Evolutionary conservation across 1,284 basidiomycete genomes (phyloP).

Genomic region (Fistulinella cinereoalba): DNA sequence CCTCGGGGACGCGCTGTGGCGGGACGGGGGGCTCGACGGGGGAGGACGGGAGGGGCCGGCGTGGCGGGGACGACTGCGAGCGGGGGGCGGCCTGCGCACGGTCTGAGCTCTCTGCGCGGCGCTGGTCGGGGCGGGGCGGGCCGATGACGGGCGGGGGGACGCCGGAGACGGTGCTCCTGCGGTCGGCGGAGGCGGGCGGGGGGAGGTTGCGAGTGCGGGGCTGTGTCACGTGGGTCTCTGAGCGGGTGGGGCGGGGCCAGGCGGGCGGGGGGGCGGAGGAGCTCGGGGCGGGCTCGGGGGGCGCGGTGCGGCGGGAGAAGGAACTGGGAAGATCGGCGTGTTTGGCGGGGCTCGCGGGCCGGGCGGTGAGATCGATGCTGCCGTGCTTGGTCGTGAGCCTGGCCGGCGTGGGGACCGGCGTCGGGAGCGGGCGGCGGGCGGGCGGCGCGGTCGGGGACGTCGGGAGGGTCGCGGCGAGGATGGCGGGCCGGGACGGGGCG

Average conservation of each 20-base stretch:
- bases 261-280: constrained; percentile 11
- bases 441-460: constrained; percentile 19
- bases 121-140: neutral
- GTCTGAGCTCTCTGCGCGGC: constrained; percentile 15
- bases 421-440: constrained; percentile 27
- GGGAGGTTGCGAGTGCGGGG: constrained; percentile 17
- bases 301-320: constrained; percentile 21
- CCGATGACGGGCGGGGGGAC: constrained; percentile 1
- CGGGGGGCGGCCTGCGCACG: constrained; percentile 5
- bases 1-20: constrained; percentile 8
- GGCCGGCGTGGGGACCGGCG: constrained; percentile 10
- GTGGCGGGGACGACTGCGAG: constrained; percentile 20
- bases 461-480: constrained; percentile 22
- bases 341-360: constrained; percentile 22
- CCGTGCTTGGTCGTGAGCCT: constrained; percentile 19
- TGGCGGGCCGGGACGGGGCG: constrained; percentile 31
- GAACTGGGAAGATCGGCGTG: constrained; percentile 28
- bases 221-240: constrained; percentile 6
- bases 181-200: constrained; percentile 15
- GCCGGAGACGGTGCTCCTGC: constrained; percentile 32
- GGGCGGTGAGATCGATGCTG: constrained; percentile 23
- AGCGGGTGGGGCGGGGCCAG: constrained; percentile 11
- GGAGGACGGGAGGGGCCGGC: constrained; percentile 31
- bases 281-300: neutral
- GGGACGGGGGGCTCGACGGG: constrained; percentile 13